Conservation (phyloP, 2,329 filamentous ascomycete species). For the Triangularia setosa region DNA sequence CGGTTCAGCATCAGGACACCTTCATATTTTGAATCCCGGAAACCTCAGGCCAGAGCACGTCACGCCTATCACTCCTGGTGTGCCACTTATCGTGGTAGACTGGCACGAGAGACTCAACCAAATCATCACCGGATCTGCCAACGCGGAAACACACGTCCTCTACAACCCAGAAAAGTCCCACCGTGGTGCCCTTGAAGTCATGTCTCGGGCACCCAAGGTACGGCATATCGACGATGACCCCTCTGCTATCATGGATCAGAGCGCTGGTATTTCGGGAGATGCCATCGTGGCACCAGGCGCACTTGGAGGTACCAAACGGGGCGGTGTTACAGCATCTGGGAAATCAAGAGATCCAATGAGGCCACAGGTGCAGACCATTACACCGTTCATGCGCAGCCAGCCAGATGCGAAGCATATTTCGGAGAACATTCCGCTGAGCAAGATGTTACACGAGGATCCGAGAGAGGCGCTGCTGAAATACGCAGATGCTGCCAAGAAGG, state of each 20-base stretch:
- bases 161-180: conserved; percentile 83
- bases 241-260: conserved; percentile 77
- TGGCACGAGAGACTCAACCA: conserved; percentile 97
- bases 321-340: conserved; percentile 73
- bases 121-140: conserved; percentile 89
- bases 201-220: conserved; percentile 91
- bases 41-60: conserved; percentile 81
- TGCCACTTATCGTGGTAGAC: conserved; percentile 74
- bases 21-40: conserved; percentile 91
- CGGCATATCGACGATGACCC: conserved; percentile 94
- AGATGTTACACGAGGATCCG: conserved; percentile 94
- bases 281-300: conserved; percentile 68
- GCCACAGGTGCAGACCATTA: conserved; percentile 79
- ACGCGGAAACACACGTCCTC: conserved; percentile 82
- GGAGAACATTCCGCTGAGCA: conserved; percentile 81
- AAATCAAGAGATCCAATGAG: conserved; percentile 72
- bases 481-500: conserved; percentile 85
- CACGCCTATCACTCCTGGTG: conserved; percentile 83
- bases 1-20: conserved; percentile 77
- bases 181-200: conserved; percentile 79
- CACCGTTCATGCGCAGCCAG: conserved; percentile 85
- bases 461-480: conserved; percentile 92
- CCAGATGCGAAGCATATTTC: conserved; percentile 87
- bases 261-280: conserved; percentile 77
- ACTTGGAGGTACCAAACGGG: conserved; percentile 51